Conservation (phyloP, 495 filamentous ascomycete species). For the Thozetella sp. region DNA sequence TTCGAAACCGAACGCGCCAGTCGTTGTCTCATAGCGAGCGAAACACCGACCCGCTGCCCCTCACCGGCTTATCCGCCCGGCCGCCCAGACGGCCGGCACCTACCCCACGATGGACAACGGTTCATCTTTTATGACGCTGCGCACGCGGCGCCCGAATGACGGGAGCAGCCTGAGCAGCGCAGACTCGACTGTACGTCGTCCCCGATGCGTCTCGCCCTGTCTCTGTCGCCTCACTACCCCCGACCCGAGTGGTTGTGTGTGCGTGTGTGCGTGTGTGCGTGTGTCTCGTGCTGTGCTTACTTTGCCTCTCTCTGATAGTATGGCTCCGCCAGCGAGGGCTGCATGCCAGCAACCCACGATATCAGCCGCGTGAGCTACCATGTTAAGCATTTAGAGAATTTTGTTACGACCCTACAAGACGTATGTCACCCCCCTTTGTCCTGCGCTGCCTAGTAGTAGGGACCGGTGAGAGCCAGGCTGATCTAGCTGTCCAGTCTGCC, state of each 20-base stretch:
- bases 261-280: no score
- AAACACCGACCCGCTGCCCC: neutral
- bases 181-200: constrained; percentile 44
- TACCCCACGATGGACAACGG: constrained; percentile 23
- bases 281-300: neutral
- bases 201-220: neutral
- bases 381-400: constrained; percentile 49
- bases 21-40: neutral
- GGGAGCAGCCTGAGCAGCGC: constrained; percentile 42
- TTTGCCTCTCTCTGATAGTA: constrained; percentile 32
- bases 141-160: constrained; percentile 40
- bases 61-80: neutral
- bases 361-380: constrained; percentile 53
- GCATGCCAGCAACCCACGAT: constrained; percentile 48
- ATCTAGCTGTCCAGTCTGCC: constrained; percentile 37
- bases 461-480: constrained; percentile 3
- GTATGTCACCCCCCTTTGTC: constrained; percentile 26
- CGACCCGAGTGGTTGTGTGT: no score
- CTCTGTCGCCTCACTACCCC: constrained; percentile 1
- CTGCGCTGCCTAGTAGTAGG: no score
- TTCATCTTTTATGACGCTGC: constrained; percentile 42
- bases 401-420: constrained; percentile 47
- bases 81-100: neutral
- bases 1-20: neutral
- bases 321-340: constrained; percentile 40